A percentile compares a stretch with the other conserved stretches of the same genome.
phyloP scores from a whole-genome alignment of 108 stramenopile species.

The Skeletonema grethae region DNA sequence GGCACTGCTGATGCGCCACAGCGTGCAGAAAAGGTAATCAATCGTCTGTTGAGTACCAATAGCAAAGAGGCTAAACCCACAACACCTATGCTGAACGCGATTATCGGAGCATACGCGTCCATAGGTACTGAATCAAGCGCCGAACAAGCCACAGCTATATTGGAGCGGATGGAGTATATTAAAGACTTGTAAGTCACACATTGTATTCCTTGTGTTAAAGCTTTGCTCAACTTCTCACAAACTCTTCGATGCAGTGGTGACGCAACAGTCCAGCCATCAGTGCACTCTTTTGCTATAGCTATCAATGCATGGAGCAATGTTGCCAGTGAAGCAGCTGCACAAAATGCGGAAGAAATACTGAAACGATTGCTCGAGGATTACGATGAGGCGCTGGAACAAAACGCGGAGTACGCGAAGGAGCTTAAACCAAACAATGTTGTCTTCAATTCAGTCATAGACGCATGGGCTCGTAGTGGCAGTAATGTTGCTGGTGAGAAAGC shows the following conservation, averaged over 20 bases:
- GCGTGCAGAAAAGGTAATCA: conserved; percentile 32
- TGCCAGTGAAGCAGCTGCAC: conserved; percentile 18
- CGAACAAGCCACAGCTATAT: conserved; percentile 57
- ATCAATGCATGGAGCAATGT: conserved; percentile 52
- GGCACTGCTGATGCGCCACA: conserved; percentile 22
- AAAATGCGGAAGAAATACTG: conserved; percentile 53
- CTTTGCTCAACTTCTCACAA: background rate
- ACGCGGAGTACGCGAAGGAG: conserved; percentile 23
- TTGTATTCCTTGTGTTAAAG: background rate
- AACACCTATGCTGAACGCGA: conserved; percentile 34
- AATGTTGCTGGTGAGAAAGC: conserved; percentile 51
- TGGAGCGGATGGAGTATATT: conserved; percentile 61
- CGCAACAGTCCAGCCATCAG: conserved; percentile 31
- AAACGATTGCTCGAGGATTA: conserved; percentile 32
- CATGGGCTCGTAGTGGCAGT: conserved; percentile 60
- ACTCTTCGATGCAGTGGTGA: conserved; percentile 8
- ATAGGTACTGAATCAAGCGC: conserved; percentile 55
- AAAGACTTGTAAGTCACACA: conserved; percentile 21
- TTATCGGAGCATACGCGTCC: conserved; percentile 37
- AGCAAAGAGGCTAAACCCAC: conserved; percentile 15
- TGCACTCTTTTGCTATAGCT: conserved; percentile 37
- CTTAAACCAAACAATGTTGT: conserved; percentile 58
- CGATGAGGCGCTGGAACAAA: conserved; percentile 35
- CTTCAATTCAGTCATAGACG: conserved; percentile 65
- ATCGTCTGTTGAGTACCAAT: conserved; percentile 15